Evolutionary conservation across 306 rosid genomes (phyloP).

Genomic region (Leucaena leucocephala): DNA sequence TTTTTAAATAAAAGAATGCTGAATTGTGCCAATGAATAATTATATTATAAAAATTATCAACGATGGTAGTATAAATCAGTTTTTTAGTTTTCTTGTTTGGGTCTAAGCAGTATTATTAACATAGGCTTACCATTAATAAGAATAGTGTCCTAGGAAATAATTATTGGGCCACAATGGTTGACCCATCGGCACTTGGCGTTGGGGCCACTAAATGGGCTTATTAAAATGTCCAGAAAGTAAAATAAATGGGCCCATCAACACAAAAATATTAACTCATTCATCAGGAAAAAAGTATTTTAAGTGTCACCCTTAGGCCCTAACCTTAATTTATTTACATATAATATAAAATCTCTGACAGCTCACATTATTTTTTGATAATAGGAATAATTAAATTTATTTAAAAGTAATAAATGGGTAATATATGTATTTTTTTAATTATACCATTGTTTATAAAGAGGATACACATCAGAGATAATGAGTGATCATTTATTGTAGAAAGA

Average conservation of each 20-base stretch:
- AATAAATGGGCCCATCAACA: not conserved
- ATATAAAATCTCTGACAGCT: no score
- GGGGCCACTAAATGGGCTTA: not conserved
- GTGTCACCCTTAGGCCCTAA: no score
- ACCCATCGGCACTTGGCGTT: not conserved
- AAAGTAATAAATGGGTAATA: no score
- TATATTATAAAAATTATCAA: not conserved
- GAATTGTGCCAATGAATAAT: not conserved
- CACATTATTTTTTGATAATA: no score
- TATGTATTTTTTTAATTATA: no score
- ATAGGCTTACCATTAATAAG: not conserved
- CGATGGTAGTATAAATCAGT: not conserved
- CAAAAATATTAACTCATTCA: no score
- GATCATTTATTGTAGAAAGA: no score
- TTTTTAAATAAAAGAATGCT: not conserved
- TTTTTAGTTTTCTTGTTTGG: not conserved
- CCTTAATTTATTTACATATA: no score
- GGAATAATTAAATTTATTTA: no score
- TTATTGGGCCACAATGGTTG: not conserved
- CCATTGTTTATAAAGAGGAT: no score
- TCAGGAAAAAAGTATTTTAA: no score
- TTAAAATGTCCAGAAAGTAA: not conserved
- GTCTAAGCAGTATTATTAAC: not conserved
- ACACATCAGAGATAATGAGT: no score
- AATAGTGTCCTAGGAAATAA: not conserved